Evolutionary conservation across 768 basidiomycete species (phyloP), one percentile per base, ranked within the genome.

Genomic region (Mrakia gelida): DNA sequence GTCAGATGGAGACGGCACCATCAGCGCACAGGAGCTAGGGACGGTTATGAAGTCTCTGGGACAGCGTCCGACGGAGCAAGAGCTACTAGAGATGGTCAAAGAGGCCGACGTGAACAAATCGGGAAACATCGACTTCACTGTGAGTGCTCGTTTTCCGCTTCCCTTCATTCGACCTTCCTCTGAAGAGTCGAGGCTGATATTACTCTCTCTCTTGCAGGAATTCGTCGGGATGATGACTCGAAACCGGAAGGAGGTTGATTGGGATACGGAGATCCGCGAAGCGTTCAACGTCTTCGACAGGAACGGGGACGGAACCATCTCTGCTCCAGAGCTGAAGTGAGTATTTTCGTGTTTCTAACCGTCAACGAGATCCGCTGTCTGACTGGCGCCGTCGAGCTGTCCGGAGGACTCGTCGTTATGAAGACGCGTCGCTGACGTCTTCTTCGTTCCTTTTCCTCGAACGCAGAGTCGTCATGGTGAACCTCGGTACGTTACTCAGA

Each of bases 1-100:
- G 6, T 32, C 34, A 70, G 67, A 70, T 43, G 67, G 67, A 15
- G 67, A 70, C 23, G 67, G 67, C 9, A 70, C 67, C 11, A 70
- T 70, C 41, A 41, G 34, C n/a, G 67, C 67, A 8, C 26, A 26
- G 6, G 67, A 70, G 67, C 67, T 70, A 26, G 67, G 67, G 6
- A 70, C 67, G 13, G 67, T 70, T 1, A 70, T 70, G 67, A 45
- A 26, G 26, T 41, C 38, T 0, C 38, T 70, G 1, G 67, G 67
- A 6, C 67, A 70, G 9, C 18, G 26, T 26, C 67, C 67, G 23
- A 45, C 67, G 10, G 38, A 70, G 26, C 16, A 45, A 18, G 34
- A 70, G 26, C 26, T 70, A 2, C 23, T 70, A 2, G 67, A 45
- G 10, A 70, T 70, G 67, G 67, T 70, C 3, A 70, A 38, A 13